phyloP scores from a whole-genome alignment of 2,329 filamentous ascomycete genomes.

The Exophiala phaeomuriformis region DNA sequence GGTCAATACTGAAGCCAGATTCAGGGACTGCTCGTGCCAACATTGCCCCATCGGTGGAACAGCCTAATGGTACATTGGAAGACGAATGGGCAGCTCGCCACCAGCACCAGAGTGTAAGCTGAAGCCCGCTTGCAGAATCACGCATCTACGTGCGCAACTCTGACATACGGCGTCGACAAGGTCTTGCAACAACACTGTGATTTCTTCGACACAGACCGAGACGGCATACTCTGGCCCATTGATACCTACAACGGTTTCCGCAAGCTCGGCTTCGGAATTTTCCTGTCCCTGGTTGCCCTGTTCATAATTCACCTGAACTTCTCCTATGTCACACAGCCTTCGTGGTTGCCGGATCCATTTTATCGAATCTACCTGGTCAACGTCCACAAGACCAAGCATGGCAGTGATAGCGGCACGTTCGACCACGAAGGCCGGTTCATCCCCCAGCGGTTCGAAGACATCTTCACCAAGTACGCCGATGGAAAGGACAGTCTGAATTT shows the following conservation, averaged over 20 bases:
- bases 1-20: neutral
- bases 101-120: conserved; percentile 31
- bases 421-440: conserved; percentile 42
- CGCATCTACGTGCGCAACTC: neutral
- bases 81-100: conserved; percentile 31
- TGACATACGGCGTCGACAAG: neutral
- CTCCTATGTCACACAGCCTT: conserved; percentile 42
- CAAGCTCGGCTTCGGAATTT: conserved; percentile 33
- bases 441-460: conserved; percentile 43
- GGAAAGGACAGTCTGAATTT: conserved; percentile 36
- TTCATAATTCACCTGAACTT: conserved; percentile 46
- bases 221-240: conserved; percentile 47
- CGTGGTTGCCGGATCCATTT: conserved; percentile 40
- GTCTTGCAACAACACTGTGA: conserved; percentile 48
- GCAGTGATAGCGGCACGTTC: conserved; percentile 38
- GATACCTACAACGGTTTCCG: conserved; percentile 47
- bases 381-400: conserved; percentile 41
- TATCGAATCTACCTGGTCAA: conserved; percentile 38
- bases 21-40: conserved; percentile 34
- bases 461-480: conserved; percentile 43
- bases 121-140: neutral
- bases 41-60: conserved; percentile 32
- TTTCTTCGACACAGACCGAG: conserved; percentile 48
- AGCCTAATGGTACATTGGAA: conserved; percentile 33
- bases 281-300: conserved; percentile 40